Base-by-base conservation (phyloP, 805 yeast genomes). In the Yarrowia alimentaria region DNA sequence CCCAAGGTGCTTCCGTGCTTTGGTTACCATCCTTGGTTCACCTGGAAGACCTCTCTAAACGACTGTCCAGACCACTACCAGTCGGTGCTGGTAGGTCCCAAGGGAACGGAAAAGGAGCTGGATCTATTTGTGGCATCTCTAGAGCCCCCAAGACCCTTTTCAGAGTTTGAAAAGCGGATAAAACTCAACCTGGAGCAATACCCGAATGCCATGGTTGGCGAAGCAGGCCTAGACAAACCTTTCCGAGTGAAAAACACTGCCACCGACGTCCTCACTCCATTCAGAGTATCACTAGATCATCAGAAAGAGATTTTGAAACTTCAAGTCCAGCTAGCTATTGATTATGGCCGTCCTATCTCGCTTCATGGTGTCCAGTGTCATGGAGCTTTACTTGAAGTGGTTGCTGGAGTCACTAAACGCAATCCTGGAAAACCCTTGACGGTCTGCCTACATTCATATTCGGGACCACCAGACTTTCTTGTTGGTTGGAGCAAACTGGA, bases 21-120 rank as follows among this genome's bases (percentile, higher is more conserved):
- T 53, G 73, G 98, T 0, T 69, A 88, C 1, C 99, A 91, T 65
- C 99, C 99, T 0, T 91, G 98, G 98, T 90, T 78, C 60, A 67
- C 80, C 3, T 43, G 37, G 50, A 43, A 30, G 11, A 30, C 30
- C 9, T 16, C 26, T 5, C 6, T 9, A n/a, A 22, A 31, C 3
- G 30, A 43, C 7, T 19, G 18, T 1, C n/a, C 30, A 9, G 22
- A 43, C 10, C 37, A 43, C 14, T 43, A 31, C 68, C 89, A 14
- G 95, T 96, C 0, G 73, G 67, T 0, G 96, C 96, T 0, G 63
- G 75, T 0, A 54, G 61, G 26, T 53, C 86, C 1, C 53, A 59
- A 1, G 57, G 59, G 1, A 72, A 74, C 53, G 4, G 47, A 40
- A 13, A 21, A 40, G 14, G 32, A 40, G 6, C 10, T 40, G 18